Conservation (phyloP, 805 yeast genomes). For the Lipomyces kockii region DNA sequence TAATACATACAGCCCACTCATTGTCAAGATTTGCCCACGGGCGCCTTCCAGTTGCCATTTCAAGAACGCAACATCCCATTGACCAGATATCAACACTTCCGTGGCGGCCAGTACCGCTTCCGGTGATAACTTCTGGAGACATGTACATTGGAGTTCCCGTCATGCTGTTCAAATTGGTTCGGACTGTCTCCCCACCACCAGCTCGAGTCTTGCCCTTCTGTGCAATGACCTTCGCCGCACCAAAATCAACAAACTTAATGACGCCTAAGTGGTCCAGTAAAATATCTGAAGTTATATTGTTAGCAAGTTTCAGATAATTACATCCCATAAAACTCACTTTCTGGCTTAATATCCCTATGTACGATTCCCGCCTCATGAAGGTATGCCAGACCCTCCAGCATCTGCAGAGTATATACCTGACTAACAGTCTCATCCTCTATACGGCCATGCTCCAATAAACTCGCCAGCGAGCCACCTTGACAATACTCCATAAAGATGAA, state of each 20-base stretch:
- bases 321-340: constrained; percentile 42
- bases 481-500: constrained; percentile 97
- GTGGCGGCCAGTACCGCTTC: constrained; percentile 60
- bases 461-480: constrained; percentile 91
- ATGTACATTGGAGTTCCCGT: constrained; percentile 99
- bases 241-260: constrained; percentile 94
- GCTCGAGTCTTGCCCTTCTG: constrained; percentile 45
- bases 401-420: constrained; percentile 85
- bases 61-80: constrained; percentile 91
- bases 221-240: constrained; percentile 86
- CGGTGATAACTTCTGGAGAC: constrained; percentile 97
- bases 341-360: constrained; percentile 97
- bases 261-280: constrained; percentile 89
- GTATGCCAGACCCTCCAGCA: constrained; percentile 94
- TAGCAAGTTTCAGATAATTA: background rate
- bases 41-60: constrained; percentile 94
- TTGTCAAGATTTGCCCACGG: constrained; percentile 97
- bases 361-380: constrained; percentile 92
- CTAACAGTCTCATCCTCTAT: constrained; percentile 94
- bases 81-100: constrained; percentile 94
- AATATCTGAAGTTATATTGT: constrained; percentile 56
- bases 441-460: constrained; percentile 84
- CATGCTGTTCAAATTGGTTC: constrained; percentile 53
- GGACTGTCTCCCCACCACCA: constrained; percentile 47
- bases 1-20: constrained; percentile 72